phyloP scores from a whole-genome alignment of 1,284 basidiomycete species.

The Tilletia indica region DNA sequence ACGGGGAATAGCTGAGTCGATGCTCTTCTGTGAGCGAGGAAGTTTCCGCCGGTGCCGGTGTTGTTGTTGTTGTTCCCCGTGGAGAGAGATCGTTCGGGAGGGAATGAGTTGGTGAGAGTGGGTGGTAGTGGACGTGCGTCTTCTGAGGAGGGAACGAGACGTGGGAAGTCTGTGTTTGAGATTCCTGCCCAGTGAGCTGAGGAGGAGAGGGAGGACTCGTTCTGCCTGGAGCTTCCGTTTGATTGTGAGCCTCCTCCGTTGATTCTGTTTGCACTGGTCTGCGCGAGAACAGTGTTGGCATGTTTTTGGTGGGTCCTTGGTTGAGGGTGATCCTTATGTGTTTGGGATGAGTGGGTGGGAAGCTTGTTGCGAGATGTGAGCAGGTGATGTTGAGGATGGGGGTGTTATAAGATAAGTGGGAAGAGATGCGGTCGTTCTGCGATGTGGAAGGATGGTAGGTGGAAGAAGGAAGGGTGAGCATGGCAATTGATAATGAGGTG shows the following conservation, averaged over 20 bases:
- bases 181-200: constrained; percentile 17
- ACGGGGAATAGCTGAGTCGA: not conserved
- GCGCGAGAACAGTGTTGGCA: constrained; percentile 14
- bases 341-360: no score
- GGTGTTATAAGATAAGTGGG: no score
- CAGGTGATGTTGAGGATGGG: no score
- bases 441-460: no score
- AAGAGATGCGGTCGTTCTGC: no score
- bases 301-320: not conserved
- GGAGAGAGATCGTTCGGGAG: not conserved
- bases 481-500: no score
- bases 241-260: not conserved
- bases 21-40: constrained; percentile 8
- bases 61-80: not conserved
- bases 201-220: constrained; percentile 21
- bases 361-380: no score
- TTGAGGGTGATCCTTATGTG: no score
- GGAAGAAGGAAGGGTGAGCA: no score
- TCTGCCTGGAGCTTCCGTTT: constrained; percentile 1
- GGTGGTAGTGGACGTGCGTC: constrained; percentile 14
- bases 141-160: constrained; percentile 22
- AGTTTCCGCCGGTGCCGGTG: not conserved
- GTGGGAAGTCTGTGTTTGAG: constrained; percentile 9
- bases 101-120: constrained; percentile 2
- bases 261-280: not conserved